Evolutionary conservation across 2,329 filamentous ascomycete species (phyloP).

Genomic region (Alternaria metachromatica): DNA sequence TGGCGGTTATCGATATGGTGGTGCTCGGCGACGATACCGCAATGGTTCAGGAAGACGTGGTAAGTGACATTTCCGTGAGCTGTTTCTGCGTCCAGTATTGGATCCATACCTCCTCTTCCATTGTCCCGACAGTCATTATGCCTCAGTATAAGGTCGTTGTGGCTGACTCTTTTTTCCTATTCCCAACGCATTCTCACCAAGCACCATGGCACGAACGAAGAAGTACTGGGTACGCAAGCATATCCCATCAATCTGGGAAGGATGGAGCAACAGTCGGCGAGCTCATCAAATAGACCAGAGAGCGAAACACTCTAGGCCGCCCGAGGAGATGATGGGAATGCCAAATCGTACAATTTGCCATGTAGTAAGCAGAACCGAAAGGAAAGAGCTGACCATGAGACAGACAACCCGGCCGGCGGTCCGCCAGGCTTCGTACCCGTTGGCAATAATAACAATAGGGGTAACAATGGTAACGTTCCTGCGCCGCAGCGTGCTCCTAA

Average conservation of each 20-base stretch:
- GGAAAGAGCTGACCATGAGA: neutral
- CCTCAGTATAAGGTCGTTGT: neutral
- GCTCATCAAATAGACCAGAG: neutral
- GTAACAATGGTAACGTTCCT: neutral
- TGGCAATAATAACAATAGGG: neutral
- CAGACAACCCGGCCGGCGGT: neutral
- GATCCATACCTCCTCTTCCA: neutral
- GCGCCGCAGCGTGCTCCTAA: neutral
- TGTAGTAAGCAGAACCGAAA: neutral
- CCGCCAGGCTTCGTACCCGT: neutral
- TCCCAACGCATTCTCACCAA: neutral
- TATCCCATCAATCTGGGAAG: neutral
- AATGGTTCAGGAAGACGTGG: neutral
- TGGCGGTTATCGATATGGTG: neutral
- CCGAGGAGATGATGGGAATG: neutral
- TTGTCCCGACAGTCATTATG: neutral
- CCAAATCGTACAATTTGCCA: neutral
- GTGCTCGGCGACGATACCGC: neutral
- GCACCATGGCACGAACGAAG: neutral
- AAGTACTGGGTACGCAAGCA: neutral
- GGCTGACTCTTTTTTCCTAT: neutral
- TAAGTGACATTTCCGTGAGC: neutral
- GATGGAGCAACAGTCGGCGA: neutral
- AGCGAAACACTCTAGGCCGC: neutral
- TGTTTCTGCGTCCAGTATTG: neutral